Evolutionary conservation across 1,139 yeast species (phyloP).

Genomic region (Pichia sp.): DNA sequence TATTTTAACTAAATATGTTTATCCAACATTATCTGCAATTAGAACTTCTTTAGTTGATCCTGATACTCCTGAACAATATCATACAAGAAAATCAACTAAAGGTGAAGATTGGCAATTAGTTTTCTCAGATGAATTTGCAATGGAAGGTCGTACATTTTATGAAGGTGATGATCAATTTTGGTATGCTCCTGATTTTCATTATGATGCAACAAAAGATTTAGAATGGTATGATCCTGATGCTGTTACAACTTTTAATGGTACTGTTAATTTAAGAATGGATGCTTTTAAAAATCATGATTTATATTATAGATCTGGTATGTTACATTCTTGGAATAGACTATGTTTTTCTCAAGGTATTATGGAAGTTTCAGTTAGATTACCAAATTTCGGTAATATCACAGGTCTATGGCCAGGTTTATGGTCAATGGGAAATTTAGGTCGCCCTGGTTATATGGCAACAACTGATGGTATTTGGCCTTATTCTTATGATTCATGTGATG

Average conservation of each 20-base stretch:
- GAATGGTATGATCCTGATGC: slow-evolving; percentile 70
- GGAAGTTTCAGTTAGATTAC: slow-evolving; percentile 48
- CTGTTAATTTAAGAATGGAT: slow-evolving; percentile 46
- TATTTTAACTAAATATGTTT: slow-evolving; percentile 41
- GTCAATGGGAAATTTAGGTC: slow-evolving; percentile 58
- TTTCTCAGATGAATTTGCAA: slow-evolving; percentile 56
- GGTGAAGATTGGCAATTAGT: slow-evolving; percentile 49
- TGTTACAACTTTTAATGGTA: slow-evolving; percentile 46
- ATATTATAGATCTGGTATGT: slow-evolving; percentile 55
- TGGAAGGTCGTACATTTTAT: slow-evolving; percentile 56
- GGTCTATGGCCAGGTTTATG: slow-evolving; percentile 65
- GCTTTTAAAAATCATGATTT: slow-evolving; percentile 51
- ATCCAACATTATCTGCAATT: slow-evolving; percentile 47
- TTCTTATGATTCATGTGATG: slow-evolving; percentile 53
- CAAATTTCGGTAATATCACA: slow-evolving; percentile 47
- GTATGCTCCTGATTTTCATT: slow-evolving; percentile 50
- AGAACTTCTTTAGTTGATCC: slow-evolving; percentile 48
- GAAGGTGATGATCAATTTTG: slow-evolving; percentile 61
- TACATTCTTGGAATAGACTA: slow-evolving; percentile 56
- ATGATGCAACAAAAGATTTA: slow-evolving; percentile 55
- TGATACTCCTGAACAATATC: slow-evolving; percentile 46
- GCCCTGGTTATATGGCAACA: slow-evolving; percentile 58
- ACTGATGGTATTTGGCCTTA: slow-evolving; percentile 66
- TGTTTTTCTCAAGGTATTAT: slow-evolving; percentile 54
- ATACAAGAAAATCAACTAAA: slow-evolving; percentile 34